Base-by-base conservation (phyloP, 2,329 filamentous ascomycete genomes). In the Parafenestella ontariensis region DNA sequence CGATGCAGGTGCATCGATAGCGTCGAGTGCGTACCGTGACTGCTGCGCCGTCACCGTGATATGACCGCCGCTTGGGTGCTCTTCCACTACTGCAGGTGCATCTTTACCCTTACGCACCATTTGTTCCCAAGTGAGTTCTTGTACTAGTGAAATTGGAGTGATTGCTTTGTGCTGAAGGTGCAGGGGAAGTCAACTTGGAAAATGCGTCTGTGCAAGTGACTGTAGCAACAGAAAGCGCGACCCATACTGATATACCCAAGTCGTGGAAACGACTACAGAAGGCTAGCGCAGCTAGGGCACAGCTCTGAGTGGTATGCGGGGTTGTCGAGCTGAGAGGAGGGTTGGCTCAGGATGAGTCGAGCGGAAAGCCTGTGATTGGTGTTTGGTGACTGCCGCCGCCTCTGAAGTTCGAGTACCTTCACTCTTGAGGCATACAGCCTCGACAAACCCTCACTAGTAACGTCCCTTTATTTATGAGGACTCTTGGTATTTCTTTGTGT, bases 1-100 rank as follows among this genome's bases (percentile, higher is more conserved):
- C 1, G 71, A 72, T 11, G 71, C 69, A 1, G 75, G 75, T 9
- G 73, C 72, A 61, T 76, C 72, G 3, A 77, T 56, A 9, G 72
- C 70, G 51, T 77, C 75, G 2, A 74, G 54, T n/a, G 72, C 69
- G 53, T 74, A 76, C 18, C 75, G 62, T 15, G 71, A 74, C 52
- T 76, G 75, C 55, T 77, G 75, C 39, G 68, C 69, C n/a, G 72
- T 75, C 3, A 77, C 72, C 3, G 58, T 58, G 26, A 76, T 71
- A 46, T 72, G 58, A 0, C 62, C 65, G 8, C 66, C 66, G 5
- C 67, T 66, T 4, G 55, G 57, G 54, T 69, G 64, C 28, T 64
- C 63, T 18, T 70, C 66, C 2, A 59, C 52, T 8, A 36, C 36
- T 7, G 39, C 34, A 1, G 56, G 31, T 9, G 49, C 46, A 3